Conservation (phyloP, 192 early-diverging fungal genomes). For the Phlyctochytrium arcticum region DNA sequence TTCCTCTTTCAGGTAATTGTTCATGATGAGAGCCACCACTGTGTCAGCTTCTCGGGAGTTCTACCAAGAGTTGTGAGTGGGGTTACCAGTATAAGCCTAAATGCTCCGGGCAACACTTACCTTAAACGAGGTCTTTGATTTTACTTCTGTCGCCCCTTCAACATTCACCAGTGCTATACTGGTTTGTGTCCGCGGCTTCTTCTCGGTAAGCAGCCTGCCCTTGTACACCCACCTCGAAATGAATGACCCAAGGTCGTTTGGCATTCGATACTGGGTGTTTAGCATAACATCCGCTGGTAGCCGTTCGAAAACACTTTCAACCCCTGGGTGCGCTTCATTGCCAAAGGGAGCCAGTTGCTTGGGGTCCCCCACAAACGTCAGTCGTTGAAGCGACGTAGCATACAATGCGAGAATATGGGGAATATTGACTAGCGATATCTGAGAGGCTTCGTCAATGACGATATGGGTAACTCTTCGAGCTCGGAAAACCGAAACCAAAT, state of each 20-base stretch:
- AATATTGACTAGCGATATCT: conserved; percentile 2
- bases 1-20: conserved; percentile 10
- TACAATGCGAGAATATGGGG: conserved; percentile 3
- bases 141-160: background rate
- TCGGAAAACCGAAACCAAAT: background rate
- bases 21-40: conserved; percentile 6
- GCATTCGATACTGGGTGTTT: conserved; percentile 12
- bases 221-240: conserved; percentile 8
- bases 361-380: conserved; percentile 16
- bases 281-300: conserved; percentile 10
- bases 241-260: conserved; percentile 12
- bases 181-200: background rate
- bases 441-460: conserved; percentile 17
- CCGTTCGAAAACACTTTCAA: conserved; percentile 14
- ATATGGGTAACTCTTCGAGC: conserved; percentile 10
- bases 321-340: conserved; percentile 10
- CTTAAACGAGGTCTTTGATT: background rate
- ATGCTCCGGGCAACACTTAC: background rate
- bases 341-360: conserved; percentile 17
- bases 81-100: background rate
- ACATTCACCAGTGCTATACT: conserved; percentile 11
- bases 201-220: background rate
- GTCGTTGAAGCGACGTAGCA: conserved; percentile 7
- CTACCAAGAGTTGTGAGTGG: background rate
- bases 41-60: conserved; percentile 8